Conservation (phyloP, 805 yeast species). For the Monosporozyma aquatica region DNA sequence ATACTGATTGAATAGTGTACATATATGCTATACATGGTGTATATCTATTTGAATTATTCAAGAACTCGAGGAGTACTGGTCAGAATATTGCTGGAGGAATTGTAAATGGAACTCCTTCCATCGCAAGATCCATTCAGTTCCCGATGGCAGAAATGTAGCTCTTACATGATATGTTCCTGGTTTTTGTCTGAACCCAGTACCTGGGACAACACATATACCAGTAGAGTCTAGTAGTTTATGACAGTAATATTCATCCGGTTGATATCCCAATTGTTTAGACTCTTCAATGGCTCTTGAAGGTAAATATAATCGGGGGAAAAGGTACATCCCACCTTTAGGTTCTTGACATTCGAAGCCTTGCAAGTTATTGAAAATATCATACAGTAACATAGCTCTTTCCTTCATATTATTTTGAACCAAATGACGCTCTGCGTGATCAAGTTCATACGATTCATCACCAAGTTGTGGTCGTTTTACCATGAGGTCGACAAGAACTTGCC, state of each 20-base stretch:
- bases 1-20: too few species aligned
- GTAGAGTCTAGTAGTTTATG: constrained; percentile 70
- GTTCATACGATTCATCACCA: constrained; percentile 67
- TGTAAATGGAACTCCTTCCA: constrained; percentile 72
- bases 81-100: constrained; percentile 51
- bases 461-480: constrained; percentile 86
- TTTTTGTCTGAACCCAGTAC: constrained; percentile 91
- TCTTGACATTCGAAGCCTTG: constrained; percentile 76
- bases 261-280: constrained; percentile 46
- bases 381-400: constrained; percentile 55
- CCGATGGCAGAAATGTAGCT: constrained; percentile 97
- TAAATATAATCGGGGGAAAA: constrained; percentile 71
- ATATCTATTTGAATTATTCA: constrained; percentile 1
- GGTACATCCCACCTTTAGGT: constrained; percentile 96
- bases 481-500: constrained; percentile 84
- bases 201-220: constrained; percentile 96
- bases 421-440: constrained; percentile 52
- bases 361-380: constrained; percentile 62
- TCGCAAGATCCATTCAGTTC: constrained; percentile 71
- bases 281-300: constrained; percentile 52
- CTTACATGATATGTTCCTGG: constrained; percentile 84
- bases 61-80: too few species aligned
- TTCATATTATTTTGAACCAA: constrained; percentile 54
- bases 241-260: constrained; percentile 85
- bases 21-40: not conserved